Evolutionary conservation across 768 basidiomycete genomes (phyloP).

Genomic region (Gloeophyllum trabeum): DNA sequence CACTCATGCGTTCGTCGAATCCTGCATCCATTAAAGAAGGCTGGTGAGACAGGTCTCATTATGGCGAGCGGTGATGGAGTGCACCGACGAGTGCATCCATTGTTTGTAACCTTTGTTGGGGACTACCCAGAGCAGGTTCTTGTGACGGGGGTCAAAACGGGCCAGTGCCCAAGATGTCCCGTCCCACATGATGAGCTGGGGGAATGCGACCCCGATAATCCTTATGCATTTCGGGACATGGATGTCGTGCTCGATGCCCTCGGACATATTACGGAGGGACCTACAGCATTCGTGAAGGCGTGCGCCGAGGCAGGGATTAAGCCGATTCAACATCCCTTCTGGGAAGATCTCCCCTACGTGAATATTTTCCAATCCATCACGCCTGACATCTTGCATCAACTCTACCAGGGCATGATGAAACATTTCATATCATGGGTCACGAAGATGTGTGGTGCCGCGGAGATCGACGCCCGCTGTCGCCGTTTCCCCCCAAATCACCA

Average conservation of each 20-base stretch:
- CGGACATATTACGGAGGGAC: not conserved
- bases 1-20: constrained; percentile 3
- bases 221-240: not conserved
- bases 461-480: constrained; percentile 9
- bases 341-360: not conserved
- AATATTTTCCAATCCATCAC: constrained; percentile 8
- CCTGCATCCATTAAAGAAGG: constrained; percentile 2
- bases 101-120: constrained; percentile 3
- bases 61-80: constrained; percentile 5
- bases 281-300: not conserved
- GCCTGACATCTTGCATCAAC: constrained; percentile 8
- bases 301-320: not conserved
- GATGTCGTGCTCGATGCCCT: not conserved
- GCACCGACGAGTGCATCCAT: not conserved
- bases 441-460: constrained; percentile 1
- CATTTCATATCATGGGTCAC: constrained; percentile 7
- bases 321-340: not conserved
- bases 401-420: constrained; percentile 6
- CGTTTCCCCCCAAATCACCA: constrained; percentile 6
- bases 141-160: constrained; percentile 1
- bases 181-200: not conserved
- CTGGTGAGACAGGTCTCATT: constrained; percentile 1
- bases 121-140: constrained; percentile 7
- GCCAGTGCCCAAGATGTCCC: constrained; percentile 1
- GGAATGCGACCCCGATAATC: not conserved